Evolutionary conservation across 352 stramenopile species (phyloP).

Genomic region (Pythium myriotylum): DNA sequence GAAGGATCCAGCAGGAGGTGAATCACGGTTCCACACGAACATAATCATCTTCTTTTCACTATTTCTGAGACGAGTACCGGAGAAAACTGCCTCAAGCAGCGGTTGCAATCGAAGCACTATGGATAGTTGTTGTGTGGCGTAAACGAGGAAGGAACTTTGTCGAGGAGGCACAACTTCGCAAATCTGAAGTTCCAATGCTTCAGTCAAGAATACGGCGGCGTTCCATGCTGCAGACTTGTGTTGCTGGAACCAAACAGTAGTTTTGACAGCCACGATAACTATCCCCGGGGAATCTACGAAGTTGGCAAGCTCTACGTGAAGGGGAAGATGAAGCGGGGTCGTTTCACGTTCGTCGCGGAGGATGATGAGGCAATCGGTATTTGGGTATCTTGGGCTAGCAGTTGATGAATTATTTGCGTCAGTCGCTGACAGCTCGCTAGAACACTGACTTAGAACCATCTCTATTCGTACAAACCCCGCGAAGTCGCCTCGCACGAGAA

Average conservation of each 20-base stretch:
- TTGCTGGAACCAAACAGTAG: background rate
- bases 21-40: slow-evolving; percentile 11
- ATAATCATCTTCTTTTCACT: slow-evolving; percentile 3
- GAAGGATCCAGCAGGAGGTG: slow-evolving; percentile 6
- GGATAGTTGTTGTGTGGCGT: background rate
- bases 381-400: no score
- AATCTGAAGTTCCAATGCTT: slow-evolving; percentile 15
- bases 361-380: slow-evolving; percentile 21
- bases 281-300: background rate
- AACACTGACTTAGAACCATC: no score
- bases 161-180: slow-evolving; percentile 18
- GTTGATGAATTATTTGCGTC: no score
- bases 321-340: slow-evolving; percentile 7
- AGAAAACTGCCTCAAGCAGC: slow-evolving; percentile 8
- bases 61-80: background rate
- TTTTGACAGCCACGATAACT: slow-evolving; percentile 15
- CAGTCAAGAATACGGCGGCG: background rate
- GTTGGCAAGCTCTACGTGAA: slow-evolving; percentile 23
- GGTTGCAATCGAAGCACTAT: background rate
- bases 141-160: slow-evolving; percentile 16
- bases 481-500: no score
- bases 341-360: slow-evolving; percentile 12
- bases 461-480: no score
- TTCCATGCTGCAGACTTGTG: slow-evolving; percentile 6
- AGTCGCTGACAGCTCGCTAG: no score